Conservation (phyloP, 1,284 basidiomycete genomes). For the Papiliotrema nemorosa region DNA sequence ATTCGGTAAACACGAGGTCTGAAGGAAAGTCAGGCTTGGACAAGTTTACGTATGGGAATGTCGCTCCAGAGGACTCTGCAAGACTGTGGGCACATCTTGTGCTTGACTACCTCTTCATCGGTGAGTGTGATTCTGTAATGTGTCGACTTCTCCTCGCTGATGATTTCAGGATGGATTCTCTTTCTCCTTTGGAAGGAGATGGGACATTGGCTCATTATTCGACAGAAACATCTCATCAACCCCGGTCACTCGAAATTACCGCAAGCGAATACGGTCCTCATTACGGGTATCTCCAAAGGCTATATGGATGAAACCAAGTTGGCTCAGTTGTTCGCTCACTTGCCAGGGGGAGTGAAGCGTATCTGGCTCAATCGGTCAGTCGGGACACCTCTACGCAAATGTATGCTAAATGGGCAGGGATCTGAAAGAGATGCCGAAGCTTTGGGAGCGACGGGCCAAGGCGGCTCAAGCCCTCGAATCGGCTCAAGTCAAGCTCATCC, state of each 20-base stretch:
- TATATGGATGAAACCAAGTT: slow-evolving; percentile 62
- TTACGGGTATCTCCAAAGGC: slow-evolving; percentile 66
- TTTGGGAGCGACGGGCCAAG: slow-evolving; percentile 59
- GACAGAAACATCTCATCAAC: slow-evolving; percentile 66
- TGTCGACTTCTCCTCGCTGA: neutral
- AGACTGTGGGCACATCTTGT: slow-evolving; percentile 53
- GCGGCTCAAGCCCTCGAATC: slow-evolving; percentile 62
- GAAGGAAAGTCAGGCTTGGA: slow-evolving; percentile 52
- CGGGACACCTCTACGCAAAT: slow-evolving; percentile 6
- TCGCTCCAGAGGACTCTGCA: slow-evolving; percentile 34
- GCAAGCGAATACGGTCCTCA: slow-evolving; percentile 72
- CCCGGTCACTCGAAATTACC: slow-evolving; percentile 61
- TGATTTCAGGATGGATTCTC: slow-evolving; percentile 55
- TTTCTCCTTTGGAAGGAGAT: slow-evolving; percentile 66
- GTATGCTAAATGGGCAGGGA: slow-evolving; percentile 41
- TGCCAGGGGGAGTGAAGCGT: slow-evolving; percentile 71
- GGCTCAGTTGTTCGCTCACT: slow-evolving; percentile 61
- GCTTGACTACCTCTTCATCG: slow-evolving; percentile 50
- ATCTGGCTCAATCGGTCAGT: slow-evolving; percentile 70
- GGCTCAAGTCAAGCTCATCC: slow-evolving; percentile 61
- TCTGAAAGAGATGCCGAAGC: slow-evolving; percentile 60
- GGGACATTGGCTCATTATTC: slow-evolving; percentile 61
- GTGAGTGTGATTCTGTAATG: slow-evolving; percentile 29
- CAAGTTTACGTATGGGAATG: slow-evolving; percentile 56
- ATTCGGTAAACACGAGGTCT: slow-evolving; percentile 53